phyloP scores from a whole-genome alignment of 1,284 basidiomycete species.

The Butyriboletus regius region DNA sequence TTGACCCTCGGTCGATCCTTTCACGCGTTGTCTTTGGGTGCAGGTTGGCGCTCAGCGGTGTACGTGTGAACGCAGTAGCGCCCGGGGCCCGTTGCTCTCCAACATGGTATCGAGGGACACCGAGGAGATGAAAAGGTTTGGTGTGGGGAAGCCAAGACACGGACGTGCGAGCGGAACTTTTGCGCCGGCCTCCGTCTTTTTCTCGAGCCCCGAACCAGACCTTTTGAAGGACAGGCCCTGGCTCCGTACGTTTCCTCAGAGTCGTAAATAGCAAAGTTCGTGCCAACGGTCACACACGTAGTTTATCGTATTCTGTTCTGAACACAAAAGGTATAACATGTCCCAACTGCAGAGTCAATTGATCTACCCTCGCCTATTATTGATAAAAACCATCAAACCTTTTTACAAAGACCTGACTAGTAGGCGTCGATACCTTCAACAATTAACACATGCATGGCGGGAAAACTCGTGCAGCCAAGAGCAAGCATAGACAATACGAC shows the following conservation, averaged over 20 bases:
- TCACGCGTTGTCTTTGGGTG: slow-evolving; percentile 45
- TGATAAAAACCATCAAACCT: slow-evolving; percentile 2
- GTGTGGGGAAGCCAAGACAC: slow-evolving; percentile 43
- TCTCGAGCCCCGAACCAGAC: slow-evolving; percentile 38
- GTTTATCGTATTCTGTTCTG: neutral
- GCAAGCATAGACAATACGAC: neutral
- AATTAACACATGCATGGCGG: neutral
- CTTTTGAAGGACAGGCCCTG: slow-evolving; percentile 32
- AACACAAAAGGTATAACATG: slow-evolving; percentile 2
- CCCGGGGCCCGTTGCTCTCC: slow-evolving; percentile 50
- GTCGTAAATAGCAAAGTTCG: slow-evolving; percentile 11
- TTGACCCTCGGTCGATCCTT: slow-evolving; percentile 45
- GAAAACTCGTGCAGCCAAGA: neutral
- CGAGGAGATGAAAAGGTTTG: slow-evolving; percentile 48
- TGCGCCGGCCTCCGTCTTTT: slow-evolving; percentile 45
- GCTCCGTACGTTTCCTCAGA: slow-evolving; percentile 17
- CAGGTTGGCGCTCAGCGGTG: slow-evolving; percentile 53
- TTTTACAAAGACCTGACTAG: slow-evolving; percentile 2
- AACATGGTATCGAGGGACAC: slow-evolving; percentile 45
- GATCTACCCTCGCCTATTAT: slow-evolving; percentile 1
- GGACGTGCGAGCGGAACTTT: slow-evolving; percentile 51
- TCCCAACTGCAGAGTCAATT: neutral
- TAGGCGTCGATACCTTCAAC: neutral
- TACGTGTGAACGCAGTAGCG: slow-evolving; percentile 49
- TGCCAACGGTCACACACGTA: no score